Percentiles rank a stretch among this genome's conserved stretches.
These are phyloP conservation scores for Coniochaeta sp. DNA, from an alignment of 2,329 filamentous ascomycete species.

Conservation along the genomic window DNA sequence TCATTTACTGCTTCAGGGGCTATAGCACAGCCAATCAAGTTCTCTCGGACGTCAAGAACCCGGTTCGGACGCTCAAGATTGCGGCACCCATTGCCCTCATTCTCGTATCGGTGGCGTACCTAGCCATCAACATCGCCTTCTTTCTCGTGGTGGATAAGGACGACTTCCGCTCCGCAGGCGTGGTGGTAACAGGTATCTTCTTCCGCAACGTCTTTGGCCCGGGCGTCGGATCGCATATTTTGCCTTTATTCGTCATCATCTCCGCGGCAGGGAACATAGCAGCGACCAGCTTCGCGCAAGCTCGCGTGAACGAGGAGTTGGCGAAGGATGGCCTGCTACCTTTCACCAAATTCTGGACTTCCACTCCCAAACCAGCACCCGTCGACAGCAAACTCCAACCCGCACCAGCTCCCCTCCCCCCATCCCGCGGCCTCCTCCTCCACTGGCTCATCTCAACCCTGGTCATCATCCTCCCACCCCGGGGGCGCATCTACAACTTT, in stretches of 20 bases:
- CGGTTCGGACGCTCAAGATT: constrained; percentile 49
- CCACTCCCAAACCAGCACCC: constrained; percentile 5
- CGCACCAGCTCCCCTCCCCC: constrained; percentile 6
- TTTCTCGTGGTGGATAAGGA: constrained; percentile 51
- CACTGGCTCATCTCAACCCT: constrained; percentile 56
- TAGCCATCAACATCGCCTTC: constrained; percentile 52
- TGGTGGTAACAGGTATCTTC: constrained; percentile 48
- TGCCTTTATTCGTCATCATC: constrained; percentile 37
- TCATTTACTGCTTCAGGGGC: constrained; percentile 48
- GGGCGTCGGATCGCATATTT: constrained; percentile 30
- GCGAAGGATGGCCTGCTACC: constrained; percentile 39
- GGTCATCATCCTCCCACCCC: constrained; percentile 43
- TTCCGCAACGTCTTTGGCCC: constrained; percentile 48
- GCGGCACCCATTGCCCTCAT: constrained; percentile 47
- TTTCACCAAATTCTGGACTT: constrained; percentile 27
- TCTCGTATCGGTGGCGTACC: constrained; percentile 48
- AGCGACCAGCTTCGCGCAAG: constrained; percentile 39
- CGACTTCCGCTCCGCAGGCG: constrained; percentile 45
- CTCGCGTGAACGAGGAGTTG: constrained; percentile 39
- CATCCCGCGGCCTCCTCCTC: constrained; percentile 36
- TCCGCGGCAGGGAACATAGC: constrained; percentile 41
- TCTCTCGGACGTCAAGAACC: constrained; percentile 49
- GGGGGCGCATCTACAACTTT: constrained; percentile 31
- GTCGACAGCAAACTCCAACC: constrained; percentile 4
- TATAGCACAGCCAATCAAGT: constrained; percentile 50